Conservation (phyloP, 208 protist species). For the Wallacemonas sp. region DNA sequence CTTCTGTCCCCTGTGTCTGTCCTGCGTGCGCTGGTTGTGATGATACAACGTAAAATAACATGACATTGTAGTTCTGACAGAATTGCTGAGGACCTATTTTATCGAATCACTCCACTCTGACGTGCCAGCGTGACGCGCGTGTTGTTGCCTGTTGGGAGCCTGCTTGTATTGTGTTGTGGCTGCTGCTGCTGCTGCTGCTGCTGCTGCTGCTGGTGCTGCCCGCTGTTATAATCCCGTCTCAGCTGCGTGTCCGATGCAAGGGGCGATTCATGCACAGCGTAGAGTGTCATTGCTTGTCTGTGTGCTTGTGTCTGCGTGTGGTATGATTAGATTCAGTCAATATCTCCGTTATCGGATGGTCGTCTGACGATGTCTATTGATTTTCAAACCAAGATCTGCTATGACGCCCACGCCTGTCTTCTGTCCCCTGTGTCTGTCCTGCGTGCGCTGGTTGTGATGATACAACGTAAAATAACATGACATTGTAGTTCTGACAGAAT, state of each 20-base stretch:
- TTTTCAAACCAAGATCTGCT: slow-evolving; percentile 80
- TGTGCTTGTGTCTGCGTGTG: background rate
- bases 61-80: slow-evolving; percentile 25
- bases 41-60: slow-evolving; percentile 20
- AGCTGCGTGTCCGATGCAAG: slow-evolving; percentile 24
- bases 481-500: slow-evolving; percentile 24
- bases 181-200: background rate
- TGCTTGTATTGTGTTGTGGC: background rate
- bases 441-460: slow-evolving; percentile 10
- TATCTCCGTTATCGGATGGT: slow-evolving; percentile 58
- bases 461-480: slow-evolving; percentile 21
- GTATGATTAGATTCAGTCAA: slow-evolving; percentile 47
- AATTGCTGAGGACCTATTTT: slow-evolving; percentile 12
- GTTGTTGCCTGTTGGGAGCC: background rate
- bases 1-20: background rate
- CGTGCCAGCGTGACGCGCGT: background rate
- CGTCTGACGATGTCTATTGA: slow-evolving; percentile 71
- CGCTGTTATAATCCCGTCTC: slow-evolving; percentile 49
- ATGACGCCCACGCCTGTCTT: slow-evolving; percentile 32
- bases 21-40: slow-evolving; percentile 4
- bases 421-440: background rate
- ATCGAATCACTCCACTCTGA: slow-evolving; percentile 54
- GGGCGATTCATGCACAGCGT: slow-evolving; percentile 63
- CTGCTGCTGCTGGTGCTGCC: background rate
- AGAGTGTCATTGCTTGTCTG: slow-evolving; percentile 17